Percentiles rank a stretch among this genome's conserved stretches.
phyloP scores from a whole-genome alignment of 108 stramenopile genomes.

The Conticribra weissflogii region DNA sequence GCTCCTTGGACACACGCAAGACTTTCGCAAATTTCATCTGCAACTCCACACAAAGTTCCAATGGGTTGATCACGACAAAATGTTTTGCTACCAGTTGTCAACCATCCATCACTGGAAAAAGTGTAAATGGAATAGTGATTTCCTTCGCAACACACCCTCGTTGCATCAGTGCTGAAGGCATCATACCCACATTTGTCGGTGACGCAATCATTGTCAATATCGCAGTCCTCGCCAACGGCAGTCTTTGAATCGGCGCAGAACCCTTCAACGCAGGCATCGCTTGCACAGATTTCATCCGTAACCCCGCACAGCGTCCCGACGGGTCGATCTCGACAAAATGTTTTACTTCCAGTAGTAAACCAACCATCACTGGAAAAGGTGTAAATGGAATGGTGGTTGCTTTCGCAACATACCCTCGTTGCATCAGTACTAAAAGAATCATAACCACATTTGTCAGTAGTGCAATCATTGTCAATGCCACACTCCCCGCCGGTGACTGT shows the following conservation, averaged over 20 bases:
- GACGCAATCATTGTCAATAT: neutral
- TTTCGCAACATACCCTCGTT: neutral
- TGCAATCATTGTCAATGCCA: neutral
- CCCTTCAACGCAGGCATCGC: neutral
- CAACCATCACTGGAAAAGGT: neutral
- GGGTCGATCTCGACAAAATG: neutral
- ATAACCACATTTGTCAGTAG: neutral
- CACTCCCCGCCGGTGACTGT: neutral
- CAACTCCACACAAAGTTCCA: neutral
- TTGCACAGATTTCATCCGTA: neutral
- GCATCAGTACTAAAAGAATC: neutral
- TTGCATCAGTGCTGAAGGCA: neutral
- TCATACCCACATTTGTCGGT: neutral
- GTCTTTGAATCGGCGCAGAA: neutral
- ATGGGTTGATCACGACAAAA: neutral
- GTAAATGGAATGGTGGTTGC: neutral
- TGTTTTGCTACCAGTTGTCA: neutral
- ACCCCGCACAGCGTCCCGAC: neutral
- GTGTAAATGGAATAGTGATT: neutral
- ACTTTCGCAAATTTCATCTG: neutral
- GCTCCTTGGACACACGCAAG: neutral
- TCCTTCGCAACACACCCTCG: neutral
- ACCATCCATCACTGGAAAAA: neutral
- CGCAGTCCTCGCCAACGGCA: neutral
- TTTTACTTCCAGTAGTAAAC: neutral